Evolutionary conservation across 2,329 filamentous ascomycete species (phyloP), one percentile per base, ranked within the genome.

Genomic region (Diplocarpon rosae): DNA sequence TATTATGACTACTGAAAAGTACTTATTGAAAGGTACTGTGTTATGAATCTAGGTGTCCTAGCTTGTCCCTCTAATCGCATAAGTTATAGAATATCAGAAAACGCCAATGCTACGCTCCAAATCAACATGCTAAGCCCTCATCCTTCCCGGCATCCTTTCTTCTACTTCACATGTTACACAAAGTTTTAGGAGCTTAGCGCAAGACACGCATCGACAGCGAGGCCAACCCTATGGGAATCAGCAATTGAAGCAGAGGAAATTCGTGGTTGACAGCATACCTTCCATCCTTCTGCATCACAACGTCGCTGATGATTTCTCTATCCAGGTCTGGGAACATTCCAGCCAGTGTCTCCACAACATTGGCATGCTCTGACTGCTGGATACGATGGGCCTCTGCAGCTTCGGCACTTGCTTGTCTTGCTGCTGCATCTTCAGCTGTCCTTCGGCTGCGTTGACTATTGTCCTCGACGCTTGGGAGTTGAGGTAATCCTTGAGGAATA

Each of bases 281-380:
- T 61, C 92, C 93, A 65, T 95, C 83, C 66, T 98, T 95, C 68
- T 93, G 79, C 62, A 90, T 80, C 20, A 98, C 92, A 33, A 98
- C 92, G 66, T 98, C 92, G 58, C 89, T 89, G 60, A 98, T 96
- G 31, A 98, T 76, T 39, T 98, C 93, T 58, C 80, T 78, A 63
- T 98, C 92, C 40, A 98, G 69, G 60, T 93, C 88, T 1, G 92
- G 92, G 63, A 98, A 98, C 92, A 98, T 98, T 56, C 87, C 84
- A 38, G 86, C 81, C 46, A 98, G 68, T 30, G 92, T 96, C 66
- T 96, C 92, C 2, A 96, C 90, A 7, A 98, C 80, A 56, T 88
- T 90, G 43, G 78, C 72, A 64, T 96, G 89, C 69, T 98, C 92
- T 44, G 83, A 81, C 30, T 80, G 73, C 54, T 92, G 80, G 48